Evolutionary conservation across 2,329 filamentous ascomycete species (phyloP), one percentile per base, ranked within the genome.

Genomic region (Sclerotinia glacialis): DNA sequence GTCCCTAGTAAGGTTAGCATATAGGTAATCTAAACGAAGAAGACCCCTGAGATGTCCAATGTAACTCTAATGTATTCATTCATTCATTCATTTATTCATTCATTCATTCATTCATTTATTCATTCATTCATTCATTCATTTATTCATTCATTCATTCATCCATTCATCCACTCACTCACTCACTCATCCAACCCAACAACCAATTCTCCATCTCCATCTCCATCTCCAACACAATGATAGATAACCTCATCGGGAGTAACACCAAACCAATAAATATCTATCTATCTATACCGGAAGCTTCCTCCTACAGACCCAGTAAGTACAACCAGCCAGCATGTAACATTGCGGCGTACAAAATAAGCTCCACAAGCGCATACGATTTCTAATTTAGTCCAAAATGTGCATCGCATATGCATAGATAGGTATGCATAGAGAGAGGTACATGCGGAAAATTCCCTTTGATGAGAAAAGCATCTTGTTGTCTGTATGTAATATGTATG

Each of bases 331-430:
- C n/a, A n/a, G n/a, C n/a, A n/a, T 56, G 54, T 56, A 42, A 56
- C 54, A 12, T 37, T 26, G 54, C 23, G n/a, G 54, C 54, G 54
- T 42, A 56, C 54, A 28, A 26, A 16, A 56, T 21, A 42, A 56
- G n/a, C 54, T 56, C 23, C 21, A 56, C 37, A 56, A 56, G 54
- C 34, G 54, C 34, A 56, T 42, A 56, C 54, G n/a, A 56, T 23
- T n/a, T n/a, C n/a, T n/a, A n/a, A 42, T 42, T 42, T 28, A n/a
- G 34, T 42, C 42, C 54, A 37, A 56, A 42, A 37, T 56, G 37
- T 56, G 54, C 37, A 42, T 42, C 6, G 21, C 52, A 34, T 54
- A 54, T 5, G 9, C 21, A 46, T 46, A 21, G 42, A 2, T 21
- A 46, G 42, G 2, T 11, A 37, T 21, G 21, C 52, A 37, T 54